Percentiles rank a stretch among this genome's conserved stretches.
Conservation (phyloP, 2,329 filamentous ascomycete species). For the Polychaeton citri region DNA sequence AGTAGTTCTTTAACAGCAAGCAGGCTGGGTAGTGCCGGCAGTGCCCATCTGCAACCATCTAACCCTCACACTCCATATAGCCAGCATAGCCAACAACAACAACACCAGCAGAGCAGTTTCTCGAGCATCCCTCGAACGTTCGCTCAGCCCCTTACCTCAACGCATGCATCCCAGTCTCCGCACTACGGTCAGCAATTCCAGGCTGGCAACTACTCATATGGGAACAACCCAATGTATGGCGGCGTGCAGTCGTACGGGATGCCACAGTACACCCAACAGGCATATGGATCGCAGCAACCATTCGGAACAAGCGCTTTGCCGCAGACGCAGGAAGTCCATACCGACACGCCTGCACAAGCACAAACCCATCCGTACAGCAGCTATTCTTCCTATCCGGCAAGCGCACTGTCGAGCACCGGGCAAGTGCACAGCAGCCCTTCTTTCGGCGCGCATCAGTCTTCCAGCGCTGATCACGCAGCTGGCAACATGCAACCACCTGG, state of each 20-base stretch:
- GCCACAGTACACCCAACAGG: neutral
- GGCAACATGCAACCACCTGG: neutral
- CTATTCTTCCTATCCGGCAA: too few relatives aligned
- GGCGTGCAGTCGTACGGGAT: neutral
- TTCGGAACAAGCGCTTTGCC: neutral
- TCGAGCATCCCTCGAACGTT: neutral
- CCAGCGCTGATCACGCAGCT: neutral
- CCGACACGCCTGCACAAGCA: neutral
- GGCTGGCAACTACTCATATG: neutral
- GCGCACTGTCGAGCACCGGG: too few relatives aligned
- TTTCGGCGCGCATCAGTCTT: neutral
- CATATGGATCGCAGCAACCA: neutral
- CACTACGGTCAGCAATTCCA: neutral
- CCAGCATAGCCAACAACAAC: neutral
- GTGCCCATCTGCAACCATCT: neutral
- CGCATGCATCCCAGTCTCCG: neutral
- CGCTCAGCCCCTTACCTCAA: neutral
- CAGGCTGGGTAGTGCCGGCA: neutral
- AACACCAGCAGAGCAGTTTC: neutral
- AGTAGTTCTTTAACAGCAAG: neutral
- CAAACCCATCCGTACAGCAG: neutral
- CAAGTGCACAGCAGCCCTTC: neutral
- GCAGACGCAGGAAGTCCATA: neutral
- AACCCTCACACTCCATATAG: neutral
- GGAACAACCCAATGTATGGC: neutral